Conservation (phyloP, 768 basidiomycete genomes). For the Leccinum olivaceopallidum region DNA sequence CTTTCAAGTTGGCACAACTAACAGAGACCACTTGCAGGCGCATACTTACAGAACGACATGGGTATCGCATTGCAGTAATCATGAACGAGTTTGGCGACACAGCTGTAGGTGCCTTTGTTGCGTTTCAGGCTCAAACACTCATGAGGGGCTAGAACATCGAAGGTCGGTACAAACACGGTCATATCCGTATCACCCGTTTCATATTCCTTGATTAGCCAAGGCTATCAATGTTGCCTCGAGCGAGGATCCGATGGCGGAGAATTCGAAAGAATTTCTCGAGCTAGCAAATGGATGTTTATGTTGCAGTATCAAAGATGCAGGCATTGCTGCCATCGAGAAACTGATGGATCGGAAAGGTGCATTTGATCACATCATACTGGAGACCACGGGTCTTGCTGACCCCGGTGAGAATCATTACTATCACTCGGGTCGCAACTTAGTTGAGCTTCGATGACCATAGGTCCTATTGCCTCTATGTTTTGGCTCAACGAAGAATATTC, state of each 20-base stretch:
- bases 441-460: slow-evolving; percentile 35
- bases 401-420: slow-evolving; percentile 56
- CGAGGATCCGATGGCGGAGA: slow-evolving; percentile 59
- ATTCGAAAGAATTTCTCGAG: slow-evolving; percentile 86
- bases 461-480: slow-evolving; percentile 85
- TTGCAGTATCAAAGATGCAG: slow-evolving; percentile 95
- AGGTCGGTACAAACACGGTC: slow-evolving; percentile 46
- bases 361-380: slow-evolving; percentile 94
- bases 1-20: not conserved
- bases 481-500: slow-evolving; percentile 87
- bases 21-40: slow-evolving; percentile 48
- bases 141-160: slow-evolving; percentile 74
- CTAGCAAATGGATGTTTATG: slow-evolving; percentile 97
- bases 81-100: slow-evolving; percentile 99
- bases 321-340: slow-evolving; percentile 91
- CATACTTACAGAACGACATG: slow-evolving; percentile 91
- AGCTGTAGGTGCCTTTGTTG: slow-evolving; percentile 52
- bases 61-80: slow-evolving; percentile 94
- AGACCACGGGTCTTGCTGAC: slow-evolving; percentile 95
- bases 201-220: slow-evolving; percentile 55
- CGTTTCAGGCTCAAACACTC: slow-evolving; percentile 18
- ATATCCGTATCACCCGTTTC: not conserved
- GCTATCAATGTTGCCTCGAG: slow-evolving; percentile 78
- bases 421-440: not conserved
- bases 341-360: slow-evolving; percentile 83